Evolutionary conservation across 2,329 filamentous ascomycete species (phyloP), one percentile per base, ranked within the genome.

Genomic region (Cordyceps tenuipes): DNA sequence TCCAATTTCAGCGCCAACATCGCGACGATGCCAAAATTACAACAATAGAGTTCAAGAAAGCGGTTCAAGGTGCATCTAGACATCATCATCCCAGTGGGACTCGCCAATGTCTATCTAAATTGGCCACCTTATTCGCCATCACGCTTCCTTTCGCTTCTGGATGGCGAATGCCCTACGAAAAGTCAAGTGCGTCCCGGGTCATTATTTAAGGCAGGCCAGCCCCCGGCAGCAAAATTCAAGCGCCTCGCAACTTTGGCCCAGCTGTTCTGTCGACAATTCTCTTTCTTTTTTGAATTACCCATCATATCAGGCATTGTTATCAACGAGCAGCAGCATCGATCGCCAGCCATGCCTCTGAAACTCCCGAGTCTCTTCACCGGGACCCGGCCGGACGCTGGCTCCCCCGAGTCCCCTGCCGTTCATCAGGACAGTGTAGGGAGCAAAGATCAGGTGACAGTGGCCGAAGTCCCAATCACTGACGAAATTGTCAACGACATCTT

Each of bases 401-500:
- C 54, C 17, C 31, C 54, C 19, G 44, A 49, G 9, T 21, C 31
- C 19, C 54, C 34, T 1, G 21, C 19, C 31, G 49, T 19, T 9
- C 21, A 8, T 12, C 21, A 39, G 15, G 57, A 26, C 15, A 43
- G 15, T 12, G 15, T 29, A 8, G 57, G 19, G 2, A 43, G 29
- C 49, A 59, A 59, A 19, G 57, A 53, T 15, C 17, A 59, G 19
- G 49, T 39, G 9, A 47, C 49, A 15, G 23, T 52, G n/a, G 39
- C 49, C 3, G 49, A 51, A 9, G 29, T 46, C 29, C 21, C 43
- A 12, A n/a, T 59, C 9, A 19, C 21, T n/a, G 49, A 52, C 9
- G 49, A 59, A 21, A 53, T 59, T n/a, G 49, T 48, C 39, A 59
- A 53, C 41, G 54, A 63, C 34, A 57, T 65, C 19, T 65, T 63